phyloP scores from a whole-genome alignment of 352 stramenopile genomes.

The Plasmopara muralis region DNA sequence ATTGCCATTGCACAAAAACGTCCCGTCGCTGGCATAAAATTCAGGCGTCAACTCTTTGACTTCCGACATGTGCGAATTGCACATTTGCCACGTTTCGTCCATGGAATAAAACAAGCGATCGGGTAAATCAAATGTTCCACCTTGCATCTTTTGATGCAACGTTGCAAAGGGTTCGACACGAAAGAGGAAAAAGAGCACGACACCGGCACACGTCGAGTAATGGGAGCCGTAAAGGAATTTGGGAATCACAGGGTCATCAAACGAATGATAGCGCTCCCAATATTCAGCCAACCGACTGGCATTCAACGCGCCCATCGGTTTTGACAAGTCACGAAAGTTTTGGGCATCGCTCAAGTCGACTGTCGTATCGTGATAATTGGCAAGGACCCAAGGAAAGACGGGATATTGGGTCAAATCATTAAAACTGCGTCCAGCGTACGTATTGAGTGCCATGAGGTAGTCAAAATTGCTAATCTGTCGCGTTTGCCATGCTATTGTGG shows the following conservation, averaged over 20 bases:
- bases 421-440: conserved; percentile 81
- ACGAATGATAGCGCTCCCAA: conserved; percentile 93
- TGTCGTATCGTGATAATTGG: conserved; percentile 63
- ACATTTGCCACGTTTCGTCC: conserved; percentile 95
- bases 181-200: conserved; percentile 98
- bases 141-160: conserved; percentile 95
- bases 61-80: conserved; percentile 95
- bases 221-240: conserved; percentile 90
- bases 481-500: conserved; percentile 76
- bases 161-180: conserved; percentile 97
- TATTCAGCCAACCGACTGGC: conserved; percentile 88
- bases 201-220: conserved; percentile 95
- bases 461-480: conserved; percentile 90
- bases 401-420: conserved; percentile 96
- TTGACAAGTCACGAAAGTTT: conserved; percentile 95
- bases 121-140: conserved; percentile 95
- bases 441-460: conserved; percentile 95
- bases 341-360: conserved; percentile 81
- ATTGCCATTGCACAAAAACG: conserved; percentile 97
- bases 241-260: conserved; percentile 84
- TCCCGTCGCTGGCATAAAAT: conserved; percentile 90
- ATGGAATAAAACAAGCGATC: conserved; percentile 98
- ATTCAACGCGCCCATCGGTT: conserved; percentile 97
- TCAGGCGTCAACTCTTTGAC: conserved; percentile 99
- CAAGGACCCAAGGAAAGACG: conserved; percentile 88